Percentiles rank a stretch among this genome's conserved stretches.
Evolutionary conservation across 441 rosid species (phyloP).

Genomic region (Bruguiera hainesii): DNA sequence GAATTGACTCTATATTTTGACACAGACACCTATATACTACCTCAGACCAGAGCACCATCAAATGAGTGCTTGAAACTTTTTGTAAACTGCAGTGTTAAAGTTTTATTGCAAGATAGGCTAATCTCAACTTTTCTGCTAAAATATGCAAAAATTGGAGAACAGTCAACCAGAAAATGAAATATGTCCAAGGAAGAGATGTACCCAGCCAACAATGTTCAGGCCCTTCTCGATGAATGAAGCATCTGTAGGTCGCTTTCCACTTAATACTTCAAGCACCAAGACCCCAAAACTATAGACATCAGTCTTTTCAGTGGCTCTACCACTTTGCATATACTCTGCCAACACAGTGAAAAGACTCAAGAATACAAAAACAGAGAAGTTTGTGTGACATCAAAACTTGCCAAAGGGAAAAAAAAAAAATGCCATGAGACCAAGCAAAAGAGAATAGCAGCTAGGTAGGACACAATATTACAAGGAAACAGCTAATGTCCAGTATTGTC

Average conservation of each 20-base stretch:
- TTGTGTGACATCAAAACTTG: slow-evolving; percentile 3
- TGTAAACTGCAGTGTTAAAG: background rate
- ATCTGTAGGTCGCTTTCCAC: slow-evolving; percentile 97
- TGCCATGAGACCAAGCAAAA: slow-evolving; percentile 6
- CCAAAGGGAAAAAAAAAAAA: slow-evolving; percentile 5
- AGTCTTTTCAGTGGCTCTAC: slow-evolving; percentile 98
- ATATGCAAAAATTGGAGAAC: background rate
- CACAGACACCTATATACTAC: too few relatives aligned
- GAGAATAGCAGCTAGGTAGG: background rate
- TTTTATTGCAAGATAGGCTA: background rate
- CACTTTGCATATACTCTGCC: slow-evolving; percentile 96
- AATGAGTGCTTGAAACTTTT: background rate
- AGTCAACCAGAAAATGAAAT: slow-evolving; percentile 3
- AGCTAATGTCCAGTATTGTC: background rate
- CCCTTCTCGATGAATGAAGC: slow-evolving; percentile 97
- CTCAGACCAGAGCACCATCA: too few relatives aligned
- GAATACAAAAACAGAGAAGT: slow-evolving; percentile 10
- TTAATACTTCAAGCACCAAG: slow-evolving; percentile 86
- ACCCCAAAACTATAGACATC: slow-evolving; percentile 98
- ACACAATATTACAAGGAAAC: background rate
- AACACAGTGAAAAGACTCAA: slow-evolving; percentile 14
- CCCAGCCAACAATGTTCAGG: slow-evolving; percentile 97
- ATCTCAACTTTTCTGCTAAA: background rate
- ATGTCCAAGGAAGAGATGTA: slow-evolving; percentile 32
- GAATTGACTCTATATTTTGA: too few relatives aligned